Percentiles rank a stretch among this genome's conserved stretches.
These are phyloP conservation scores for Lipomyces mesembrius DNA, from an alignment of 805 yeast species.

Conservation along the genomic window DNA sequence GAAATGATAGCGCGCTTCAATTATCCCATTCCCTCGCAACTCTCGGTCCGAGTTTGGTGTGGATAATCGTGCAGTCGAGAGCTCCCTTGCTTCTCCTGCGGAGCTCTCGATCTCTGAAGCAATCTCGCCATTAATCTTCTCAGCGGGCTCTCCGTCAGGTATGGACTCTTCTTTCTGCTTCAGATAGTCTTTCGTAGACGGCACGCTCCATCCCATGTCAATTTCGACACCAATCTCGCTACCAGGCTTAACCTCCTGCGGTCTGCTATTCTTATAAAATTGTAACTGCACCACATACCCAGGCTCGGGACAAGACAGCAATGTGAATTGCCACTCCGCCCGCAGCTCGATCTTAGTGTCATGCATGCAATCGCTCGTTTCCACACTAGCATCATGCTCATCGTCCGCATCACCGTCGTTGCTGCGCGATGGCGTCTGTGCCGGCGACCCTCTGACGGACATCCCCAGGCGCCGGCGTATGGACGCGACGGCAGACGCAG, in stretches of 20 bases:
- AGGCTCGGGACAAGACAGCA: conserved; percentile 26
- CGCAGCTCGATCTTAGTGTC: not conserved
- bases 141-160: not conserved
- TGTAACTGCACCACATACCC: conserved; percentile 21
- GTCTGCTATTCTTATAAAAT: conserved; percentile 11
- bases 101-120: not conserved
- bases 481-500: conserved; percentile 7
- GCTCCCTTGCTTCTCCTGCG: not conserved
- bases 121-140: not conserved
- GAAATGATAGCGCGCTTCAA: conserved; percentile 32
- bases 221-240: conserved; percentile 27
- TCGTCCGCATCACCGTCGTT: conserved; percentile 29
- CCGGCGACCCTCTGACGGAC: not conserved
- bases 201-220: conserved; percentile 34
- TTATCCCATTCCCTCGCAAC: not conserved
- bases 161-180: not conserved
- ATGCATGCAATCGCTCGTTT: not conserved
- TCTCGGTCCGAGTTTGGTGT: conserved; percentile 22
- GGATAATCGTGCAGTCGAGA: conserved; percentile 10
- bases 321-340: conserved; percentile 18
- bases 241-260: conserved; percentile 17
- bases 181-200: conserved; percentile 3
- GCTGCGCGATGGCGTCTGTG: not conserved
- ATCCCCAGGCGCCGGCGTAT: not conserved
- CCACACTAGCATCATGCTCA: conserved; percentile 20